Evolutionary conservation across 2,329 filamentous ascomycete genomes (phyloP), one percentile per base, ranked within the genome.

Genomic region (Ambrosiella beaveri): DNA sequence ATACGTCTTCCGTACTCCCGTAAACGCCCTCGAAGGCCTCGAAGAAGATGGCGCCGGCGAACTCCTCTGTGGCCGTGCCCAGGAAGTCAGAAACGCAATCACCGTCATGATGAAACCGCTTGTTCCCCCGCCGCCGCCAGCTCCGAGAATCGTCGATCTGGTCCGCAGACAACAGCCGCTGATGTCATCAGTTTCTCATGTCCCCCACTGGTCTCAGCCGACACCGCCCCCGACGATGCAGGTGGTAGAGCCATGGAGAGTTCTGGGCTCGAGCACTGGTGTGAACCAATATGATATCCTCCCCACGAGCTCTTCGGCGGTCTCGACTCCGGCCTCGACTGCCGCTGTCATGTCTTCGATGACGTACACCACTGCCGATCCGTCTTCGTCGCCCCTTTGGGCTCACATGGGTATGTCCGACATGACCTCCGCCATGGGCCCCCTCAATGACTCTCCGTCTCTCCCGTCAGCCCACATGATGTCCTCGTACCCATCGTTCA

Each of bases 21-120:
- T 88, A 63, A 83, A 85, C 62, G 93, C 90, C 51, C 79, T 98
- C 57, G 93, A 98, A 73, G 93, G 93, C 59, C 78, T 97, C 63
- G 93, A 98, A 75, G 93, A 97, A 73, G 91, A 96, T 66, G 93
- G 93, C 62, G 87, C 86, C 53, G 93, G 93, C 62, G 93, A 98
- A 74, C 78, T 98, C 64, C 81, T 97, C 61, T 85, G 86, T 67
- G 90, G 90, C 64, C 87, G 88, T 73, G 89, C 88, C 68, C 89
- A 95, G 64, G 89, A 96, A 65, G 91, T 96, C 71, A 95, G 95
- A 80, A 82, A 76, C 66, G 84, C 80, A 69, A 85, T 98, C 72
- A 79, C 86, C 75, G 81, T 78, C 65, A 77, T 97, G 67, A 89
- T 96, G 76, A 86, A 90, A 70, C 82, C 94, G 59, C 78, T 97